These are phyloP conservation scores for Periconia sp. DNA, from an alignment of 2,329 filamentous ascomycete species.

Conservation along the genomic window DNA sequence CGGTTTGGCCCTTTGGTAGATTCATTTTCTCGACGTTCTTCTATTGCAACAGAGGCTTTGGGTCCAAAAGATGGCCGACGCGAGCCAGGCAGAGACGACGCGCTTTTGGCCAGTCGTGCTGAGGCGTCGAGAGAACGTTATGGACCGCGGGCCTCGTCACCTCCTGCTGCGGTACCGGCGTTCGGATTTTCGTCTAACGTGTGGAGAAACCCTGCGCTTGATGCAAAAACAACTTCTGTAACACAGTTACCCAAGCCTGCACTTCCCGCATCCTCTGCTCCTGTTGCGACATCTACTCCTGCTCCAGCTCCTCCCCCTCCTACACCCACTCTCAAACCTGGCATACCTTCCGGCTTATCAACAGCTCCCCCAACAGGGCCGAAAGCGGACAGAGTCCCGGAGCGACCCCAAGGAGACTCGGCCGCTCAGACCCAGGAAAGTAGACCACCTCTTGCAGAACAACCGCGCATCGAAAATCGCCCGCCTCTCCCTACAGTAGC, in stretches of 20 bases:
- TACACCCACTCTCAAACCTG: slow-evolving; percentile 36
- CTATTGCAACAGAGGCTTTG: slow-evolving; percentile 40
- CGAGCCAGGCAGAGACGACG: slow-evolving; percentile 52
- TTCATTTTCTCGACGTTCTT: slow-evolving; percentile 44
- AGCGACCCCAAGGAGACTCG: slow-evolving; percentile 30
- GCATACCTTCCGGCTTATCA: slow-evolving; percentile 44
- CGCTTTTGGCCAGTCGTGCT: slow-evolving; percentile 52
- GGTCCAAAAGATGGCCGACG: slow-evolving; percentile 41
- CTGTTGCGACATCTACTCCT: slow-evolving; percentile 13
- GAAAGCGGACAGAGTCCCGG: slow-evolving; percentile 43
- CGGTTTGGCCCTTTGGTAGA: slow-evolving; percentile 37
- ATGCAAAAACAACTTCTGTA: slow-evolving; percentile 34
- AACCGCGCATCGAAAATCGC: slow-evolving; percentile 29
- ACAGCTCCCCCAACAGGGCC: slow-evolving; percentile 49
- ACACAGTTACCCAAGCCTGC: slow-evolving; percentile 35
- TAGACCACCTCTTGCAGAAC: slow-evolving; percentile 20
- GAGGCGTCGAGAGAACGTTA: slow-evolving; percentile 55
- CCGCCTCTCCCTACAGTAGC: slow-evolving; percentile 20
- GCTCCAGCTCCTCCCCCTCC: slow-evolving; percentile 27
- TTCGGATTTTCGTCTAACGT: slow-evolving; percentile 57
- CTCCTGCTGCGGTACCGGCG: slow-evolving; percentile 63
- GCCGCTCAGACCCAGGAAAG: slow-evolving; percentile 18
- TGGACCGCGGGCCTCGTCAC: slow-evolving; percentile 56
- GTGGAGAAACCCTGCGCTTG: slow-evolving; percentile 49
- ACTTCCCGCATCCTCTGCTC: slow-evolving; percentile 23